Conservation (phyloP, 257 asterid species). For the Capsicum pubescens region DNA sequence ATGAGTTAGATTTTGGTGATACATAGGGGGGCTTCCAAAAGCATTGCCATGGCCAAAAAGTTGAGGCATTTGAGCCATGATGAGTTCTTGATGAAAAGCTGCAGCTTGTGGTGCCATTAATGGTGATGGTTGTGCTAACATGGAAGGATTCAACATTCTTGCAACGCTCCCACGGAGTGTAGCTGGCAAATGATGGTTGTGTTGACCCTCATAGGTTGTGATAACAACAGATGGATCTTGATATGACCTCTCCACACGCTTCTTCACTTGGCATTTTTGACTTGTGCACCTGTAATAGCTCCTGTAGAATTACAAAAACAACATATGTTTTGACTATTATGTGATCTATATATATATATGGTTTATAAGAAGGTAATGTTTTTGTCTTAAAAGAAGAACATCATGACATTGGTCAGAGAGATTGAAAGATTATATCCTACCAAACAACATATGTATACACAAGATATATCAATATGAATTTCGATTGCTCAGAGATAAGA, state of each 20-base stretch:
- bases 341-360: neutral
- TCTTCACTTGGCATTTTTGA: constrained; percentile 77
- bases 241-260: constrained; percentile 72
- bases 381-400: neutral
- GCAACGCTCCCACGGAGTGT: constrained; percentile 66
- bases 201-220: constrained; percentile 85
- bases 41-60: constrained; percentile 8
- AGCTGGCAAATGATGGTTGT: constrained; percentile 76
- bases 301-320: constrained; percentile 39
- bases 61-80: constrained; percentile 28
- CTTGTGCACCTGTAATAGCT: constrained; percentile 91
- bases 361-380: neutral
- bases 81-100: constrained; percentile 49
- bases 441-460: neutral
- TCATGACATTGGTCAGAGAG: neutral
- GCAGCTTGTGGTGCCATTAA: constrained; percentile 16
- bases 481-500: neutral
- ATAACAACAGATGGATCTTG: constrained; percentile 72
- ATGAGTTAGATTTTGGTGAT: constrained; percentile 37
- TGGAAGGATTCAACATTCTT: constrained; percentile 60
- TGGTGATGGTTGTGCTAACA: constrained; percentile 46
- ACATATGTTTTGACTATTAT: neutral
- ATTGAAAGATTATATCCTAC: neutral
- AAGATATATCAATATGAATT: neutral
- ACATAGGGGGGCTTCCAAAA: constrained; percentile 25